A percentile compares a stretch with the other conserved stretches of the same genome.
Evolutionary conservation across 2,329 filamentous ascomycete genomes (phyloP).

Genomic region (Dactylonectria macrodidyma): DNA sequence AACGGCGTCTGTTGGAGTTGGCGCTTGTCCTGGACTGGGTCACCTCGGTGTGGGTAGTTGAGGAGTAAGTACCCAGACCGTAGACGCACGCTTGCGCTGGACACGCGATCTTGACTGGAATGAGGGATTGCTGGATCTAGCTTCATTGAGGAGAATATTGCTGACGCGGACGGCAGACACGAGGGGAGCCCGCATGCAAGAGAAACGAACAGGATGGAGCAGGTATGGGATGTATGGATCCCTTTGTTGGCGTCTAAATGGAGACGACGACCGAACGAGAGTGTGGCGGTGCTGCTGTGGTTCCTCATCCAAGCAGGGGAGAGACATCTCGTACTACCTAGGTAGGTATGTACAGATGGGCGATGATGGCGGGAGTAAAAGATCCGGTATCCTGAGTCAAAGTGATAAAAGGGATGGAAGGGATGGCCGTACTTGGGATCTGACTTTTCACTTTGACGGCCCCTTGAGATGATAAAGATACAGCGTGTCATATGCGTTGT

Average conservation of each 20-base stretch:
- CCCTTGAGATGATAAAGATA: background rate
- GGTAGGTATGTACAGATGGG: too few relatives aligned
- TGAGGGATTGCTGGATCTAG: conserved; percentile 1
- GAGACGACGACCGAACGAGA: background rate
- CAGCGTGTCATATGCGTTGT: conserved; percentile 11
- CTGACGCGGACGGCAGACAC: conserved; percentile 27
- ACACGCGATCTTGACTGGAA: background rate
- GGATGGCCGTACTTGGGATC: too few relatives aligned
- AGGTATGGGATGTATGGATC: too few relatives aligned
- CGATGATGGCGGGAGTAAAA: too few relatives aligned
- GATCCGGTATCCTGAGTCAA: too few relatives aligned
- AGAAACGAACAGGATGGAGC: background rate
- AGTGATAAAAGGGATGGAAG: too few relatives aligned
- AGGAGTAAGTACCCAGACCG: too few relatives aligned
- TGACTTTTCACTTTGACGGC: too few relatives aligned
- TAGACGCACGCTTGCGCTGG: background rate
- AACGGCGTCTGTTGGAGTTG: background rate
- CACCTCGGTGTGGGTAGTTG: background rate
- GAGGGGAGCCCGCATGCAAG: conserved; percentile 8
- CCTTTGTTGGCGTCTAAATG: background rate
- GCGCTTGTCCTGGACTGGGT: background rate
- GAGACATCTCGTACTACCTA: background rate
- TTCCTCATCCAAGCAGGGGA: conserved; percentile 2
- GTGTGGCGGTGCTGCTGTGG: conserved; percentile 8
- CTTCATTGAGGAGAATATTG: conserved; percentile 11